Evolutionary conservation across 2,329 filamentous ascomycete genomes (phyloP).

Genomic region (Neocatenulostroma microsporum): DNA sequence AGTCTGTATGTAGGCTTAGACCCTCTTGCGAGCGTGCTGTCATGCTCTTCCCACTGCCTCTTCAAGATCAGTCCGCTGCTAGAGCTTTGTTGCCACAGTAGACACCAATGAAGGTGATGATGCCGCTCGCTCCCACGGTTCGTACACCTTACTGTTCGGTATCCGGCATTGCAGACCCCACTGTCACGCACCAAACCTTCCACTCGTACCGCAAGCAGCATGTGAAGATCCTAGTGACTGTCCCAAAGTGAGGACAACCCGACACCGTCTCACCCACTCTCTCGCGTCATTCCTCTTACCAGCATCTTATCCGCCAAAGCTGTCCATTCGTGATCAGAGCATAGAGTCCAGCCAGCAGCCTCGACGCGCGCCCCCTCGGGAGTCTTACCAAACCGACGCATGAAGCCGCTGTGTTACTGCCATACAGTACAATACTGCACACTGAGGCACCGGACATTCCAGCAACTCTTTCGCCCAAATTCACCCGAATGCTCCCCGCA

Average conservation of each 20-base stretch:
- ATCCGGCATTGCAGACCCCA: constrained; percentile 30
- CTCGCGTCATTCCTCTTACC: constrained; percentile 33
- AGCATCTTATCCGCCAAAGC: constrained; percentile 40
- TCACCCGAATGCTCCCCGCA: constrained; percentile 7
- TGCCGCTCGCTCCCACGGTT: constrained; percentile 18
- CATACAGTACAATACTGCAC: not conserved
- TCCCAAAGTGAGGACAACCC: constrained; percentile 39
- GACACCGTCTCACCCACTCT: constrained; percentile 45
- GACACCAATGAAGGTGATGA: constrained; percentile 28
- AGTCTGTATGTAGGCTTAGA: constrained; percentile 41
- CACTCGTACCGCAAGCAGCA: constrained; percentile 10
- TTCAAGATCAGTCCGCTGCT: constrained; percentile 8
- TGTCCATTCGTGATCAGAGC: constrained; percentile 57
- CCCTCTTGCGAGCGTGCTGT: constrained; percentile 17
- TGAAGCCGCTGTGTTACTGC: constrained; percentile 45
- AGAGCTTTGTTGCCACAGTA: constrained; percentile 10
- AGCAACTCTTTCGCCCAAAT: constrained; percentile 25
- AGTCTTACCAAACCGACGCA: constrained; percentile 74
- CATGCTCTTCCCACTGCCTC: constrained; percentile 31
- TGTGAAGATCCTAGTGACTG: constrained; percentile 45
- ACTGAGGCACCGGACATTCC: constrained; percentile 26
- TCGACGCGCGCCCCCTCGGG: constrained; percentile 72
- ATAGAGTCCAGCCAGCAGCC: constrained; percentile 61
- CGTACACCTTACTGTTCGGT: constrained; percentile 22
- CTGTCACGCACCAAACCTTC: constrained; percentile 11